phyloP scores from a whole-genome alignment of 176 grass and related monocot genomes.

The Rhynchospora breviuscula region DNA sequence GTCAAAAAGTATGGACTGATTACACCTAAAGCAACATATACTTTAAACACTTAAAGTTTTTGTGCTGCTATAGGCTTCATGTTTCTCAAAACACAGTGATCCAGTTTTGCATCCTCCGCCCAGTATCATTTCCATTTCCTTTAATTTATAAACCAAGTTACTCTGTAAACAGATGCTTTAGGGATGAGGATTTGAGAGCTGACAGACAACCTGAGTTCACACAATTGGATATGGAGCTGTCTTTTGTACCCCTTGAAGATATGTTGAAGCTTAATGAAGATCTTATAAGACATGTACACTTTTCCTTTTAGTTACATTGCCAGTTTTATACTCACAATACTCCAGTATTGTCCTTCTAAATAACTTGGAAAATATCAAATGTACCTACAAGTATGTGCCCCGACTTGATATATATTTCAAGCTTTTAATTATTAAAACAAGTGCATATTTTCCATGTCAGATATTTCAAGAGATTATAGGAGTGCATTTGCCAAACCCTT shows the following conservation, averaged over 20 bases:
- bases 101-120: no score
- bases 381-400: background rate
- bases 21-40: no score
- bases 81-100: no score
- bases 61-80: no score
- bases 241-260: slow-evolving; percentile 86
- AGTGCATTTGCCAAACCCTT: slow-evolving; percentile 77
- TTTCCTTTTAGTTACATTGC: slow-evolving; percentile 27
- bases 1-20: no score
- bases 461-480: slow-evolving; percentile 70
- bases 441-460: slow-evolving; percentile 35
- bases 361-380: slow-evolving; percentile 1
- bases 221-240: slow-evolving; percentile 97
- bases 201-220: slow-evolving; percentile 98
- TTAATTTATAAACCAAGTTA: slow-evolving; percentile 7
- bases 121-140: no score
- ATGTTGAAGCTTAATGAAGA: slow-evolving; percentile 95
- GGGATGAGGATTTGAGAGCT: slow-evolving; percentile 94
- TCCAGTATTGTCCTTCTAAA: background rate
- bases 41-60: no score
- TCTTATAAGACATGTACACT: slow-evolving; percentile 82
- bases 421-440: background rate
- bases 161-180: slow-evolving; percentile 66
- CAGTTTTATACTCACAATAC: background rate
- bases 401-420: slow-evolving; percentile 19